Base-by-base conservation (phyloP, 2,329 filamentous ascomycete genomes). In the Clonostachys rhizophaga region DNA sequence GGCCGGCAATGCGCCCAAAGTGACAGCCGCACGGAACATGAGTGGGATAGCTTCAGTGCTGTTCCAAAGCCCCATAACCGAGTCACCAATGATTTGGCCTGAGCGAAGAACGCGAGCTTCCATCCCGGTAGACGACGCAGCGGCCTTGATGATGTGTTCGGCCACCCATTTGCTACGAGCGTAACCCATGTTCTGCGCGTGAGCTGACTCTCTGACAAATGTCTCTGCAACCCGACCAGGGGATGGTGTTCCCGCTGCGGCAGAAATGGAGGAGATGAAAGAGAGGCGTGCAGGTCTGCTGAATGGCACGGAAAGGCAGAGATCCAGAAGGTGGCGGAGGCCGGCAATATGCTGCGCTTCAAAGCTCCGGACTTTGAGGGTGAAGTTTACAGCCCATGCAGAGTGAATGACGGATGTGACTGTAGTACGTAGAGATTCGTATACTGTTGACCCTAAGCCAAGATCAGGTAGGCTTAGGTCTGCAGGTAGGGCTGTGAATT, bases 311-410 rank as follows among this genome's bases (percentile, higher is more conserved):
- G 57, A 52, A 4, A 69, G 55, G 34, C 66, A 72, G 7, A 75
- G 54, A 5, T 64, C 58, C 17, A 76, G 58, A 6, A 79, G 63
- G 51, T 75, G 67, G n/a, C 64, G 63, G 3, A 72, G 61, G 6
- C 71, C 75, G 18, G 58, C 61, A 45, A 78, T 71, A 53, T 75
- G 66, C 14, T 67, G 59, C 2, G 56, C 45, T 48, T 78, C 75
- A 53, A 79, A 79, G 48, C 67, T 73, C 13, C 59, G 57, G 10
- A 79, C 66, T 5, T 62, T 62, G 43, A 77, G 61, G 50, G 74
- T 78, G 62, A 80, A 80, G 58, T 79, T 80, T 37, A 79, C 76
- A 6, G 73, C 65, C 76, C 76, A 78, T 6, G 75, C 74, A 36
- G 66, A 67, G 59, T 79, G 75, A 20, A 79, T 70, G 37, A 76